These are phyloP conservation scores for Podospora pseudocomata DNA, from an alignment of 495 filamentous ascomycete genomes.

Conservation along the genomic window DNA sequence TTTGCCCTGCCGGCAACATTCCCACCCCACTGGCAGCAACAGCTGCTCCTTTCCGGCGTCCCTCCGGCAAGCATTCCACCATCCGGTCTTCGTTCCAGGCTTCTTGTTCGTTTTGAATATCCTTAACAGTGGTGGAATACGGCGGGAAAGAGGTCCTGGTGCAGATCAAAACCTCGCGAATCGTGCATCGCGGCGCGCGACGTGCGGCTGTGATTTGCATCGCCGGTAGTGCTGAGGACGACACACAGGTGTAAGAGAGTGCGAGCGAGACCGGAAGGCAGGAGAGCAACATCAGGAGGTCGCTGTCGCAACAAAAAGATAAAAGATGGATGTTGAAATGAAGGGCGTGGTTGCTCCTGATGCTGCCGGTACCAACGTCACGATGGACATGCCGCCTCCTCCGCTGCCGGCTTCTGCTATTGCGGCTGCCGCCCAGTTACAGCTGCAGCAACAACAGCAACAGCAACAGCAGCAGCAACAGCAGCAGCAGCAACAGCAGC, in stretches of 20 bases:
- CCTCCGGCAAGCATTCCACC: conserved; percentile 21
- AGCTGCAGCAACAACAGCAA: background rate
- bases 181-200: background rate
- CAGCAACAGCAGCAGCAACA: background rate
- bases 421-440: background rate
- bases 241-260: background rate
- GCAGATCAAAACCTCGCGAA: background rate
- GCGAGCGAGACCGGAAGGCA: background rate
- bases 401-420: background rate
- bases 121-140: background rate
- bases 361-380: conserved; percentile 6
- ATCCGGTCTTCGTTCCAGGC: background rate
- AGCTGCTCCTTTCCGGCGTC: conserved; percentile 9
- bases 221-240: background rate
- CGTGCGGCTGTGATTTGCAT: background rate
- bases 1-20: conserved; percentile 22
- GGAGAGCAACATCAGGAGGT: background rate
- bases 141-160: background rate
- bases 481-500: background rate
- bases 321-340: conserved; percentile 28
- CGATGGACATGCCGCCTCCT: conserved; percentile 13
- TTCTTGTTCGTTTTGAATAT: background rate
- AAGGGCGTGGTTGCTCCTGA: conserved; percentile 18
- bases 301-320: background rate
- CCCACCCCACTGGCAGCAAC: conserved; percentile 25